A percentile compares a stretch with the other conserved stretches of the same genome.
Evolutionary conservation across 73 alveolate genomes (phyloP).

Genomic region (Paraurostyla sp.): DNA sequence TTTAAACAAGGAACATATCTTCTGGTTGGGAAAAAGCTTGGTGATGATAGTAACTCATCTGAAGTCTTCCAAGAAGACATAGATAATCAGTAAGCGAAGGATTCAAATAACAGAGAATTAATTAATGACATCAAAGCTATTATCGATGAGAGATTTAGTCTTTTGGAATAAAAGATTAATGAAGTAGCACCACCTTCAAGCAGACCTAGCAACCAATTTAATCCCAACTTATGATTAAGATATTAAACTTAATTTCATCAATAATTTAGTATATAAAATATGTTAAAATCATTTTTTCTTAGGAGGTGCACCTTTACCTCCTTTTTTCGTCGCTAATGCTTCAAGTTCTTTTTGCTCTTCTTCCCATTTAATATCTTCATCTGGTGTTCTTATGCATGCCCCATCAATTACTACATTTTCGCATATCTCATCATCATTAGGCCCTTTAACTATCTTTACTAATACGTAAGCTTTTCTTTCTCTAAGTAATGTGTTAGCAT

Average conservation of each 20-base stretch:
- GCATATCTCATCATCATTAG: constrained; percentile 60
- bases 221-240: background rate
- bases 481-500: constrained; percentile 57
- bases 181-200: background rate
- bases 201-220: too few species aligned
- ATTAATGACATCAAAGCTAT: background rate
- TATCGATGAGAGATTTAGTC: background rate
- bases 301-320: constrained; percentile 59
- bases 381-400: constrained; percentile 75
- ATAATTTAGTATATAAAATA: too few species aligned
- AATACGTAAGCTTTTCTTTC: constrained; percentile 68
- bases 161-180: background rate
- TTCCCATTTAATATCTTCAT: constrained; percentile 67
- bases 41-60: background rate
- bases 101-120: too few species aligned
- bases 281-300: constrained; percentile 47
- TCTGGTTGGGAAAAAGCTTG: constrained; percentile 4
- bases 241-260: background rate
- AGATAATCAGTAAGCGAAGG: too few species aligned
- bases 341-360: constrained; percentile 61
- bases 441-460: constrained; percentile 39
- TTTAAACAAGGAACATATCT: background rate
- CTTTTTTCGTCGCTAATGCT: constrained; percentile 11
- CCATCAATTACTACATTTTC: constrained; percentile 62
- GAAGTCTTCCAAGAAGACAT: too few species aligned